These are phyloP conservation scores for Mortierella alpina DNA, from an alignment of 192 early-diverging fungal species.

Conservation along the genomic window DNA sequence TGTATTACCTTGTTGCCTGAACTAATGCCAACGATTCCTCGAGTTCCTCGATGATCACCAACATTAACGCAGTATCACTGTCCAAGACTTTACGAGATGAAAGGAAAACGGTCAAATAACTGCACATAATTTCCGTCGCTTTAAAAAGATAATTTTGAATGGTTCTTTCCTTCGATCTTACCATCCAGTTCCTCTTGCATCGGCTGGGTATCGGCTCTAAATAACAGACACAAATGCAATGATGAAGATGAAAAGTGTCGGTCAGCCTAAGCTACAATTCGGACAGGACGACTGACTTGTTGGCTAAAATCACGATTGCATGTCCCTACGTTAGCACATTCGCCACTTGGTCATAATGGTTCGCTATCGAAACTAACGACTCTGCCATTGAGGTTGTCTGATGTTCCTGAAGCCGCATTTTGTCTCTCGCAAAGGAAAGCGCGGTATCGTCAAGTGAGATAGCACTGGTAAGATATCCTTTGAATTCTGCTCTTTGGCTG, in stretches of 20 bases:
- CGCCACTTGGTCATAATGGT: conserved; percentile 64
- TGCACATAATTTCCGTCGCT: background rate
- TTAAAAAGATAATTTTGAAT: background rate
- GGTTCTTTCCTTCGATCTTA: conserved; percentile 3
- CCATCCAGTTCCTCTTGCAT: conserved; percentile 30
- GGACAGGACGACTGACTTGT: background rate
- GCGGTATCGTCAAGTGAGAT: conserved; percentile 57
- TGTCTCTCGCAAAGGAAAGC: conserved; percentile 53
- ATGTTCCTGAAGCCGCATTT: conserved; percentile 56
- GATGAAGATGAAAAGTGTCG: no score
- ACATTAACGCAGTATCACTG: conserved; percentile 33
- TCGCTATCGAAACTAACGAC: conserved; percentile 57
- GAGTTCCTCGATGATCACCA: conserved; percentile 42
- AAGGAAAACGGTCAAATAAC: background rate
- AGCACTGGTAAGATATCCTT: conserved; percentile 23
- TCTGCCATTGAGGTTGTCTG: conserved; percentile 62
- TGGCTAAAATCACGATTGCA: background rate
- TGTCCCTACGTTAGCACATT: conserved; percentile 55
- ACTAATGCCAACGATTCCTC: conserved; percentile 46
- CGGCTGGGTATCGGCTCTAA: conserved; percentile 40
- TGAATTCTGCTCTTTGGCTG: conserved; percentile 30
- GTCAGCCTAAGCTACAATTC: no score
- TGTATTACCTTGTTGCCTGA: conserved; percentile 36
- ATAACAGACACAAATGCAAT: background rate
- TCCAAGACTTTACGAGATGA: conserved; percentile 23